These are phyloP conservation scores for Pleurotus citrinopileatus DNA, from an alignment of 768 basidiomycete genomes.

Conservation along the genomic window DNA sequence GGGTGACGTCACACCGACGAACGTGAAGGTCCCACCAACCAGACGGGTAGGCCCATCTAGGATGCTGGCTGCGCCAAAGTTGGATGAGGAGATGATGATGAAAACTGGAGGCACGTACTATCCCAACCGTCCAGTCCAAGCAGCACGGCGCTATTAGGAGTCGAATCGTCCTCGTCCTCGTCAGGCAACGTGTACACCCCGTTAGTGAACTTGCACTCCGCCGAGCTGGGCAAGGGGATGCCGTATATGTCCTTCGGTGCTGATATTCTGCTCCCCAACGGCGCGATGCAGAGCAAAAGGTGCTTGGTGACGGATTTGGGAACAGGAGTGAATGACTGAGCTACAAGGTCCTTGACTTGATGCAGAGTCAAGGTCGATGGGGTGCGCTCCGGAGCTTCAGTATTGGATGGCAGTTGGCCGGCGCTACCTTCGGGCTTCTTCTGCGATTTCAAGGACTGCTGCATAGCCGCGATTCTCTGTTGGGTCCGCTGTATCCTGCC, in stretches of 20 bases:
- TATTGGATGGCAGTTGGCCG: not conserved
- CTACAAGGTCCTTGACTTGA: constrained; percentile 6
- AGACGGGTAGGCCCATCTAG: constrained; percentile 29
- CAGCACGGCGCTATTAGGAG: constrained; percentile 28
- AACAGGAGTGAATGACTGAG: constrained; percentile 18
- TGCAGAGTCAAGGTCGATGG: constrained; percentile 1
- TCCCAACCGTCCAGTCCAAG: constrained; percentile 53
- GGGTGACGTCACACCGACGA: constrained; percentile 43
- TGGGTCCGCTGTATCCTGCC: constrained; percentile 23
- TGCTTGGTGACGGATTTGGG: constrained; percentile 32
- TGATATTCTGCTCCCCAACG: constrained; percentile 28
- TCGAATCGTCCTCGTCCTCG: constrained; percentile 15
- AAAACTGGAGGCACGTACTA: constrained; percentile 30
- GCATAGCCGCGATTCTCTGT: constrained; percentile 18
- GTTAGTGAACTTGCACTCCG: constrained; percentile 44
- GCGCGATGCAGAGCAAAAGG: constrained; percentile 49
- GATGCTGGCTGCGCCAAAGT: not conserved
- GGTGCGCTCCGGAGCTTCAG: not conserved
- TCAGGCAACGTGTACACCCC: constrained; percentile 37
- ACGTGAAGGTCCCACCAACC: constrained; percentile 61
- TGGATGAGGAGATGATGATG: not conserved
- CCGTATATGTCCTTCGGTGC: constrained; percentile 36
- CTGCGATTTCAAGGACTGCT: too few relatives aligned
- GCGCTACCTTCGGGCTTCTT: constrained; percentile 17
- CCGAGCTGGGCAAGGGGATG: constrained; percentile 33